Percentiles rank a stretch among this genome's conserved stretches.
Conservation (phyloP, 129 eudicot genomes). For the Helianthus tuberosus region DNA sequence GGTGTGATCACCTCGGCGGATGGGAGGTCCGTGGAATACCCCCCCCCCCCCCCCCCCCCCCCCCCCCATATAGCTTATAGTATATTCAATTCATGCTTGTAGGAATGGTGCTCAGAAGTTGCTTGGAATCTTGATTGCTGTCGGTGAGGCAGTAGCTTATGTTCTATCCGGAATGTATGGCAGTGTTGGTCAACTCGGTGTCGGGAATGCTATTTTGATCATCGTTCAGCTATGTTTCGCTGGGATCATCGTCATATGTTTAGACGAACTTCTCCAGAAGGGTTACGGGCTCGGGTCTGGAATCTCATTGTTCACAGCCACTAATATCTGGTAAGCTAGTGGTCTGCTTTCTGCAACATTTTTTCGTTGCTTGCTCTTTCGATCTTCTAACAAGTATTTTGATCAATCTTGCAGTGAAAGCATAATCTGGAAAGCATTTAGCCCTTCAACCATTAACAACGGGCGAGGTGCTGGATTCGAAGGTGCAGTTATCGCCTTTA, state of each 20-base stretch:
- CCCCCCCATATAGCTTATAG: too few species aligned
- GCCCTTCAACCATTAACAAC: slow-evolving; percentile 54
- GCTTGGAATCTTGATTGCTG: slow-evolving; percentile 64
- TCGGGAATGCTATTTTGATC: slow-evolving; percentile 73
- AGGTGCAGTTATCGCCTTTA: slow-evolving; percentile 87
- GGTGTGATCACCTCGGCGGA: too few species aligned
- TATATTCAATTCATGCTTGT: slow-evolving; percentile 7
- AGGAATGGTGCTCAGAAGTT: slow-evolving; percentile 88
- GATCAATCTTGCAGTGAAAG: slow-evolving; percentile 42
- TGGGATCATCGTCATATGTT: slow-evolving; percentile 57
- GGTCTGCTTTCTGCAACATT: background rate
- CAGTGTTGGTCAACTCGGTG: slow-evolving; percentile 84
- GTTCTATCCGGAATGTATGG: slow-evolving; percentile 76
- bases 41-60: too few species aligned
- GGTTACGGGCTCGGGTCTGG: slow-evolving; percentile 72
- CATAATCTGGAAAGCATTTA: slow-evolving; percentile 65
- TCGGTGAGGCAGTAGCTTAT: slow-evolving; percentile 74
- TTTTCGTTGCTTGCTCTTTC: slow-evolving; percentile 1
- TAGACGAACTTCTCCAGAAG: slow-evolving; percentile 65
- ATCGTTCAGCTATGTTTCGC: slow-evolving; percentile 74
- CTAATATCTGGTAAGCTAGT: slow-evolving; percentile 56
- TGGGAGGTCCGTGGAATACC: too few species aligned
- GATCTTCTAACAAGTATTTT: background rate
- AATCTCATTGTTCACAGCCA: slow-evolving; percentile 63
- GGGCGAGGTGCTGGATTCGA: slow-evolving; percentile 67